Evolutionary conservation across 1,284 basidiomycete genomes (phyloP), one percentile per base, ranked within the genome.

Genomic region (Mycosarcoma maydis): DNA sequence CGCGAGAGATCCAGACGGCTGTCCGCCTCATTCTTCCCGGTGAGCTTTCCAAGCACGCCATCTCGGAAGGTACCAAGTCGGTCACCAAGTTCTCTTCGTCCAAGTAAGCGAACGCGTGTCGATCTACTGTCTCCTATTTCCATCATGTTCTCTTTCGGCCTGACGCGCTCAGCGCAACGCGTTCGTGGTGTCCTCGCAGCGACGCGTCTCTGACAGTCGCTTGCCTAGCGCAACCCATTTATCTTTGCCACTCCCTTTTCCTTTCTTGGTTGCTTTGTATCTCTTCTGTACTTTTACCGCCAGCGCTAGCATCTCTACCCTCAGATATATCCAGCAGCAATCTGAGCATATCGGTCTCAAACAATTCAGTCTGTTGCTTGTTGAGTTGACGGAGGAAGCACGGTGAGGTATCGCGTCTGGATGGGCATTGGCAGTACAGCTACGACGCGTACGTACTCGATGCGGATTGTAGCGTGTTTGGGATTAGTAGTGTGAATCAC

Each of bases 11-110:
- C 67, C 81, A 82, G 74, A 82, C 80, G 13, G 79, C 74, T 27
- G 80, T 80, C 43, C 78, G 80, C 27, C 74, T 81, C 44, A 81
- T 81, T 61, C 75, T 81, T 39, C 80, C 80, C 53, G 88, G 88
- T 82, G 89, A 90, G 83, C 85, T 90, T 53, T 88, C 88, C 76
- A 91, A 90, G 87, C 90, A 91, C 84, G 90, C 89, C 80, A 90
- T 92, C 84, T 90, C 89, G 19, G 90, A 92, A 84, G 90, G 90
- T 39, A 90, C 89, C 61, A 90, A 89, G 85, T 83, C 84, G 56
- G 77, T 80, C 44, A 86, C 86, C 83, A 86, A 86, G 83, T 86
- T 84, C 84, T 85, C 85, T 54, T 84, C 84, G 76, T 71, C 68
- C 68, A 71, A 71, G 68, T 71, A 71, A 66, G 33, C 54, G 60